Evolutionary conservation across 805 yeast species (phyloP).

Genomic region (Aciculoconidium aculeatum): DNA sequence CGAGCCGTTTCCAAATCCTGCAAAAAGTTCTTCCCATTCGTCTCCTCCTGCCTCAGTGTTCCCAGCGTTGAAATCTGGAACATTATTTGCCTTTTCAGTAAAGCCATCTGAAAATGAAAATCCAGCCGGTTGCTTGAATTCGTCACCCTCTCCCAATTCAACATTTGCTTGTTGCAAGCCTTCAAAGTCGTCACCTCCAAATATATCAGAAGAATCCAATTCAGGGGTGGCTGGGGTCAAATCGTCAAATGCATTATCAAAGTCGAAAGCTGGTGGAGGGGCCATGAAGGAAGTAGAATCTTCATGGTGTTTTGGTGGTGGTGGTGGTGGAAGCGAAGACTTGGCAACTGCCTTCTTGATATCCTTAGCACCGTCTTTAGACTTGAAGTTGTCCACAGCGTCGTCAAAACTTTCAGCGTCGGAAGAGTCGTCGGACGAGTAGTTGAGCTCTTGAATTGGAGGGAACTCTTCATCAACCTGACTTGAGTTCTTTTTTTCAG

Average conservation of each 20-base stretch:
- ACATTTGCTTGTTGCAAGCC: constrained; percentile 30
- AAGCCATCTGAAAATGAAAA: constrained; percentile 25
- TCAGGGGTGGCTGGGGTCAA: constrained; percentile 28
- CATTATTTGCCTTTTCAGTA: constrained; percentile 13
- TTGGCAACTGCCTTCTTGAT: too few relatives aligned
- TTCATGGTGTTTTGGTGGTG: too few relatives aligned
- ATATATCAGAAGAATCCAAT: constrained; percentile 18
- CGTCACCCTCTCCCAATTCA: constrained; percentile 24
- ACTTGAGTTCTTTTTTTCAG: background rate
- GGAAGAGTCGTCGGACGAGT: constrained; percentile 46
- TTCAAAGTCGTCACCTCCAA: constrained; percentile 32
- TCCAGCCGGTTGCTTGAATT: constrained; percentile 17
- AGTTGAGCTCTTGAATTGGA: constrained; percentile 51
- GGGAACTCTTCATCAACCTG: constrained; percentile 49
- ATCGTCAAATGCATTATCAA: constrained; percentile 33
- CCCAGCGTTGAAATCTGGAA: constrained; percentile 12
- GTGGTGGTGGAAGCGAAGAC: constrained; percentile 25
- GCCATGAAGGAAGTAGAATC: background rate
- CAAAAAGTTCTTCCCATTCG: constrained; percentile 93
- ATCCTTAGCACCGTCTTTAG: too few relatives aligned
- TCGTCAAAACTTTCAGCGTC: constrained; percentile 29
- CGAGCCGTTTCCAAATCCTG: constrained; percentile 66
- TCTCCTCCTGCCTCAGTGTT: constrained; percentile 36
- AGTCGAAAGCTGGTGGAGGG: constrained; percentile 15
- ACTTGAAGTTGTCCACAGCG: constrained; percentile 30